Percentiles rank a stretch among this genome's conserved stretches.
These are phyloP conservation scores for Spatholobus suberectus DNA, from an alignment of 306 rosid genomes.

Conservation along the genomic window DNA sequence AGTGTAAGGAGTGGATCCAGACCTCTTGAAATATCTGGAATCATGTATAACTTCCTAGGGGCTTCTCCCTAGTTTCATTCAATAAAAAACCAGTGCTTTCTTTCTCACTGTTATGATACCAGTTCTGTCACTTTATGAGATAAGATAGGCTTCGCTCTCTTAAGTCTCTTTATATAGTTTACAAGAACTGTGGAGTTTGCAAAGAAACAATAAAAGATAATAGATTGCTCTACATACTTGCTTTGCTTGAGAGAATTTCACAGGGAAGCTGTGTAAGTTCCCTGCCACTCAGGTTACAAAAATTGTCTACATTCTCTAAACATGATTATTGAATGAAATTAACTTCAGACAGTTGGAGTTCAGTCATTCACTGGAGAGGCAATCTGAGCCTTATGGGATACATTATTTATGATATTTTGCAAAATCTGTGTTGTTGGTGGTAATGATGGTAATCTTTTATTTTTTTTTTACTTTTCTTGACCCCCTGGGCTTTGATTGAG, in stretches of 20 bases:
- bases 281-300: background rate
- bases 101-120: background rate
- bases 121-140: slow-evolving; percentile 23
- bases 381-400: slow-evolving; percentile 19
- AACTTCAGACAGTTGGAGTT: background rate
- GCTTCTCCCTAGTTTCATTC: background rate
- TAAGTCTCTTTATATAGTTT: background rate
- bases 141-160: background rate
- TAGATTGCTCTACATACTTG: background rate
- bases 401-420: background rate
- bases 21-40: background rate
- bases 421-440: background rate
- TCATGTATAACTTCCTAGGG: background rate
- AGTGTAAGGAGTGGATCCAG: background rate
- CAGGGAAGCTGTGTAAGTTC: background rate
- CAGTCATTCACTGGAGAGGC: slow-evolving; percentile 6
- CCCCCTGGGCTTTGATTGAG: slow-evolving; percentile 14
- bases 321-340: slow-evolving; percentile 23
- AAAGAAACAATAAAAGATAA: slow-evolving; percentile 3
- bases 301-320: slow-evolving; percentile 1
- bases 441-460: background rate
- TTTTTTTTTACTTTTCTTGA: background rate
- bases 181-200: slow-evolving; percentile 1
- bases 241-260: background rate
- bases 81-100: background rate